phyloP scores from a whole-genome alignment of 305 asterid species.

The Ilex paraguariensis region DNA sequence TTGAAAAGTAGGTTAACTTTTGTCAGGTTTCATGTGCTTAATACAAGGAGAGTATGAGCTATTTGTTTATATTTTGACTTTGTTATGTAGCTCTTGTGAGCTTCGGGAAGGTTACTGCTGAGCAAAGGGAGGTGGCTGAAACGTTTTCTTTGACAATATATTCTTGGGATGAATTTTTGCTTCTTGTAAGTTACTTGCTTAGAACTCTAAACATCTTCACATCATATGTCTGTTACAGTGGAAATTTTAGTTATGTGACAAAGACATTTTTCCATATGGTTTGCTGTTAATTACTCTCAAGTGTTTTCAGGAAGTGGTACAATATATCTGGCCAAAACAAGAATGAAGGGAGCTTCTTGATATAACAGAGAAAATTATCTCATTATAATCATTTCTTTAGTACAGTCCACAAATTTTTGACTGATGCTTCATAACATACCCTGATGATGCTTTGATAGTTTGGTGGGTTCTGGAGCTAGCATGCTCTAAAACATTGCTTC shows the following conservation, averaged over 20 bases:
- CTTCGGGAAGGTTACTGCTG: conserved; percentile 54
- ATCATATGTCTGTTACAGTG: not conserved
- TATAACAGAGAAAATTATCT: no score
- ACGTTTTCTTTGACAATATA: conserved; percentile 43
- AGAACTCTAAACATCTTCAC: not conserved
- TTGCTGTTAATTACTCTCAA: no score
- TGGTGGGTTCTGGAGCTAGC: no score
- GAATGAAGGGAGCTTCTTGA: no score
- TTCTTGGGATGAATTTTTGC: conserved; percentile 78
- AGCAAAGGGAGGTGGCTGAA: conserved; percentile 46
- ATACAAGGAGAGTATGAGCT: not conserved
- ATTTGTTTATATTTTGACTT: conserved; percentile 6
- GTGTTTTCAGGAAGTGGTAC: no score
- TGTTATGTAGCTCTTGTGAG: conserved; percentile 57
- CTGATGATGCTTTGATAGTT: no score
- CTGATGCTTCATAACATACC: no score
- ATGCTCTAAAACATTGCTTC: no score
- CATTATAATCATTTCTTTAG: no score
- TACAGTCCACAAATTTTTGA: no score
- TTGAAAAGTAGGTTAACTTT: conserved; percentile 50
- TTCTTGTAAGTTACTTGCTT: conserved; percentile 44
- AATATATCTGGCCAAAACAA: no score
- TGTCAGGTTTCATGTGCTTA: conserved; percentile 4
- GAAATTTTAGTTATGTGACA: not conserved
- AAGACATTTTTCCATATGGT: no score